Evolutionary conservation across 2,329 filamentous ascomycete species (phyloP).

Genomic region (Pseudocercospora crystallina): DNA sequence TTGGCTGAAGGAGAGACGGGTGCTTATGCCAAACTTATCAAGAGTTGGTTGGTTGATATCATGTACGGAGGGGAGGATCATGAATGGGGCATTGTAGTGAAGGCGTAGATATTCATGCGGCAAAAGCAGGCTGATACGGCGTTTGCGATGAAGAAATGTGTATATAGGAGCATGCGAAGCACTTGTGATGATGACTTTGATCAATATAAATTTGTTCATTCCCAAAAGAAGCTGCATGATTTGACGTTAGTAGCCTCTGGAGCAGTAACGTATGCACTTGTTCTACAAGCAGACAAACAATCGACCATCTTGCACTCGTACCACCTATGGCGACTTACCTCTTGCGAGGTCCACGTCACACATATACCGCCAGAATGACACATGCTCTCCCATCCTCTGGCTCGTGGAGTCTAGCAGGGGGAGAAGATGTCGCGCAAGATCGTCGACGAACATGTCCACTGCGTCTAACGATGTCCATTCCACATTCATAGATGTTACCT

Average conservation of each 20-base stretch:
- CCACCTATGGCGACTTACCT: background rate
- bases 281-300: background rate
- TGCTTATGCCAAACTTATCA: slow-evolving; percentile 44
- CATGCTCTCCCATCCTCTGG: too few species aligned
- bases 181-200: too few species aligned
- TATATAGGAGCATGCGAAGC: too few species aligned
- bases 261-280: background rate
- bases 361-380: background rate
- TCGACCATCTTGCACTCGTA: background rate
- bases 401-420: too few species aligned
- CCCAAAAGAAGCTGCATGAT: too few species aligned
- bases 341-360: background rate
- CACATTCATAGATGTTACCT: too few species aligned
- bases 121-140: too few species aligned
- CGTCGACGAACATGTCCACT: too few species aligned
- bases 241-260: background rate
- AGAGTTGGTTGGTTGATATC: slow-evolving; percentile 49
- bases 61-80: slow-evolving; percentile 51
- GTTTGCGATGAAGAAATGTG: too few species aligned
- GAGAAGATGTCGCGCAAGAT: too few species aligned
- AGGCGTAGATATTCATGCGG: slow-evolving; percentile 30
- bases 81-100: slow-evolving; percentile 49
- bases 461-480: too few species aligned
- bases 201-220: too few species aligned
- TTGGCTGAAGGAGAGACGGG: slow-evolving; percentile 43